Evolutionary conservation across 768 basidiomycete species (phyloP), one percentile per base, ranked within the genome.

Genomic region (Boletellus ananas): DNA sequence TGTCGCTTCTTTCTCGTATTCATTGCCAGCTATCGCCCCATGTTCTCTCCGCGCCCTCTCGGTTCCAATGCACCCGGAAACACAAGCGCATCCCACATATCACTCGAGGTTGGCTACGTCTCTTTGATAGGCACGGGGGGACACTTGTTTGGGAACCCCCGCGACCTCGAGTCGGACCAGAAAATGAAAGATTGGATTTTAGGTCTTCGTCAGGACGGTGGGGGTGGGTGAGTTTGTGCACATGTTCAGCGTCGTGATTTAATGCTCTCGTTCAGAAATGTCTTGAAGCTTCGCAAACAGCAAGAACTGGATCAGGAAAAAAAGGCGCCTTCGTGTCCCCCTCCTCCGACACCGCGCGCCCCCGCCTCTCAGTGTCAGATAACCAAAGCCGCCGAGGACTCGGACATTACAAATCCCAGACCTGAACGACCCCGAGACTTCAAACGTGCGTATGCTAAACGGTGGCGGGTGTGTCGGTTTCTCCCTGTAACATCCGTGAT

Each of bases 181-280:
- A 55, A 75, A 25, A 58, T 88, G 20, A 58, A 57, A 4, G 63
- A 69, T 43, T 88, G 85, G 86, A 67, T 74, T 16, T 58, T 74
- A 8, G 84, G 81, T n/a, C 65, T 87, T 42, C 74, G 72, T 46
- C 63, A 74, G 39, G 72, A 74, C 34, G 84, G 82, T 33, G 81
- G 83, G 39, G 80, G 72, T 54, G 83, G 83, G 85, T 85, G 61
- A 66, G 80, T 73, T 33, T 38, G 34, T 12, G 38, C 20, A 25
- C 43, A 37, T 18, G 12, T 49, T 51, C 55, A 12, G 8, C 21
- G 43, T 48, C 25, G 0, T 40, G 36, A 25, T 35, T 47, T 43
- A 45, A 56, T 34, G 12, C 9, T 21, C 31, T 43, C 45, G 14
- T 27, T 27, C 45, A 78, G 74, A 27, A 77, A 78, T 51, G 52